phyloP scores from a whole-genome alignment of 2,329 filamentous ascomycete species.

The Chaetomium strumarium region DNA sequence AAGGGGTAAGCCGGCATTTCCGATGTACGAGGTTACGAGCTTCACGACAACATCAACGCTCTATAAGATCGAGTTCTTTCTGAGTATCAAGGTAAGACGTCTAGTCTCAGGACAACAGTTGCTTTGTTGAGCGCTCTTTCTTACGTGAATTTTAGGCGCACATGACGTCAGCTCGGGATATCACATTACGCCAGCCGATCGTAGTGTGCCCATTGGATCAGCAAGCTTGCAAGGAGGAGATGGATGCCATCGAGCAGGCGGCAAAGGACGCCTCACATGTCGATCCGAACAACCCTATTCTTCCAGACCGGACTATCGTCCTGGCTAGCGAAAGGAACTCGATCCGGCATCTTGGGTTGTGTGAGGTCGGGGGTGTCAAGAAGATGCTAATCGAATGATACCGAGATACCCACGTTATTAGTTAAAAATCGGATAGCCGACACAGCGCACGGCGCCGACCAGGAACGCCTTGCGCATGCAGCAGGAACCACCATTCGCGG shows the following conservation, averaged over 20 bases:
- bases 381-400: constrained; percentile 59
- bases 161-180: constrained; percentile 81
- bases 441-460: background rate
- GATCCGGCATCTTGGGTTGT: constrained; percentile 56
- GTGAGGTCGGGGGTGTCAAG: constrained; percentile 57
- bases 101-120: background rate
- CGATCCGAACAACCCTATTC: constrained; percentile 83
- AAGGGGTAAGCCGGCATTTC: constrained; percentile 78
- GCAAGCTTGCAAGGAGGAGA: constrained; percentile 93
- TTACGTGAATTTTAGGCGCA: constrained; percentile 59
- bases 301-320: constrained; percentile 81
- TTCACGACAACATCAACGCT: constrained; percentile 92
- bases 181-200: constrained; percentile 82
- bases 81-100: constrained; percentile 77
- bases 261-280: constrained; percentile 88
- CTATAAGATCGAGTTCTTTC: constrained; percentile 97
- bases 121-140: background rate
- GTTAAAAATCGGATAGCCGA: background rate
- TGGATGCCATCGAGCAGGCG: constrained; percentile 95
- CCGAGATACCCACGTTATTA: background rate
- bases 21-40: constrained; percentile 78
- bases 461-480: too few relatives aligned
- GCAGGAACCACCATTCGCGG: too few relatives aligned
- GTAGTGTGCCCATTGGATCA: constrained; percentile 95
- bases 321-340: constrained; percentile 66